Base-by-base conservation (phyloP, 192 early-diverging fungal genomes). In the Mortierella claussenii region DNA sequence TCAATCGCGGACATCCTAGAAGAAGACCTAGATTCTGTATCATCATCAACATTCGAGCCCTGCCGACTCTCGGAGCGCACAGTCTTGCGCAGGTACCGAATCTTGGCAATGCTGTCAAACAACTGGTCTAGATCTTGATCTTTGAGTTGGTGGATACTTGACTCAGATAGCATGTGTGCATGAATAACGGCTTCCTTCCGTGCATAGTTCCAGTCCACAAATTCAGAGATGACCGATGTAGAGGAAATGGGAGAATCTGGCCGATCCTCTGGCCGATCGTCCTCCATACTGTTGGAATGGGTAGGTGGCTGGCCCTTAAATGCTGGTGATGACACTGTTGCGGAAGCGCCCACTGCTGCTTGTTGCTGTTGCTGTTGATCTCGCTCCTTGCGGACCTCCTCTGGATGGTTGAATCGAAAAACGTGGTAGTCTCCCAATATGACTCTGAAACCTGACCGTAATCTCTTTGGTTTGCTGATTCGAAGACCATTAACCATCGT, bases 321-420 rank as follows among this genome's bases (percentile, higher is more conserved):
- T 11, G 57, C 34, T 1, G 57, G 50, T 40, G 63, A 60, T 18
- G 63, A 60, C 20, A 54, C 27, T 11, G 32, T 43, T 18, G 63
- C 60, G 18, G 69, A 24, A 21, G 52, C 37, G 8, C 37, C 37
- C 7, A 13, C 13, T 7, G 7, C 11, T 42, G 60, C 24, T 27
- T 56, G 34, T 27, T 56, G 34, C 21, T 62, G 56, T 23, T 54
- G 57, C 28, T 71, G 71, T 20, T 50, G 57, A 34, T 76, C 84
- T 8, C 89, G 74, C 58, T 91, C 90, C 12, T 80, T 74, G 10
- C 91, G 85, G 4, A 88, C 92, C 65, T 96, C 92, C 53, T 86
- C 88, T 7, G 94, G 94, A 68, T 96, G 84, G 59, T 92, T 95
- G 54, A 95, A 92, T 12, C 94, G 80, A 54, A 95, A 96, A 0